phyloP scores from a whole-genome alignment of 2,329 filamentous ascomycete genomes.

The Claviceps pazoutovae region DNA sequence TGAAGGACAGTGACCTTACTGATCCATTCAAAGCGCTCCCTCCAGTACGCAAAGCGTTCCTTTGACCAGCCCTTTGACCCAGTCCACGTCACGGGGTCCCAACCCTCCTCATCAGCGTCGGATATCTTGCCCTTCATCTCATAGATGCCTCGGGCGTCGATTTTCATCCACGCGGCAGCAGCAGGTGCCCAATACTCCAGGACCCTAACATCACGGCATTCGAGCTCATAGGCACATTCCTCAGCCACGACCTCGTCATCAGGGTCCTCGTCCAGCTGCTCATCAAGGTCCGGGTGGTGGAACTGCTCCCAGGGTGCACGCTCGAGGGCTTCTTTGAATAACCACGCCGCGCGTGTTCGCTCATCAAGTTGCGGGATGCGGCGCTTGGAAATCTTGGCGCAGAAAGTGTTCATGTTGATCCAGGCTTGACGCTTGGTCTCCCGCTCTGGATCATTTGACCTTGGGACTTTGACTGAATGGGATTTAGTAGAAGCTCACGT shows the following conservation, averaged over 20 bases:
- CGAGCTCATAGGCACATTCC: constrained; percentile 2
- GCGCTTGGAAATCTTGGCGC: constrained; percentile 1
- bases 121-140: constrained; percentile 1
- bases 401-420: constrained; percentile 1
- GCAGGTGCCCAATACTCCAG: constrained; percentile 3
- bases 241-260: not conserved
- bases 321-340: constrained; percentile 1
- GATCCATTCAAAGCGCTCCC: constrained; percentile 1
- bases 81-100: not conserved
- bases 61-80: constrained; percentile 1
- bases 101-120: not conserved
- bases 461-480: not conserved
- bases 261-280: not conserved
- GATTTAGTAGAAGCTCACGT: not conserved
- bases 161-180: not conserved
- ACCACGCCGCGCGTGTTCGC: not conserved
- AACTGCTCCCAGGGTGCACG: constrained; percentile 1
- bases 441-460: not conserved
- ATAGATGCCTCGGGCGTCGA: not conserved
- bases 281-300: constrained; percentile 2
- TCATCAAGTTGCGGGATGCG: not conserved
- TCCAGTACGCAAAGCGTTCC: not conserved
- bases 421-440: constrained; percentile 2
- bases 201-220: constrained; percentile 1
- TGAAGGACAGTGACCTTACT: not conserved